Percentiles rank a stretch among this genome's conserved stretches.
Conservation (phyloP, 1,284 basidiomycete species). For the Pisolithus thermaeus region DNA sequence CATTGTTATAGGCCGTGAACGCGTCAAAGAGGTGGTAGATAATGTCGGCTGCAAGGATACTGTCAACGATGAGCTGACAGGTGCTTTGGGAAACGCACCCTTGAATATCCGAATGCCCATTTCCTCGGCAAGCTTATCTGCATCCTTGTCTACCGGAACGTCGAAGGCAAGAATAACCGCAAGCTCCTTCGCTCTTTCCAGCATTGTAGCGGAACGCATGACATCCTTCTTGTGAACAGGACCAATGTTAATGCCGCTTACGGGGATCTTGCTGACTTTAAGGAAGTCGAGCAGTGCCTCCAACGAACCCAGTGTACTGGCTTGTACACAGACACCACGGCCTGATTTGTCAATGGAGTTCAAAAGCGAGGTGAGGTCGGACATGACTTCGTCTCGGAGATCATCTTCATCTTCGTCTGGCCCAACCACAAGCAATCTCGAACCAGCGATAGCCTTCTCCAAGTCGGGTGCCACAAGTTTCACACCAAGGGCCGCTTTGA, state of each 20-base stretch:
- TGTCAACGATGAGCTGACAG: slow-evolving; percentile 1
- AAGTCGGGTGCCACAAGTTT: slow-evolving; percentile 96
- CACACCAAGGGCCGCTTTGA: slow-evolving; percentile 96
- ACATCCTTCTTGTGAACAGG: slow-evolving; percentile 97
- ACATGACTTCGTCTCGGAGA: slow-evolving; percentile 93
- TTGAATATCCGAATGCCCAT: slow-evolving; percentile 93
- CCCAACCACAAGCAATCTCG: slow-evolving; percentile 85
- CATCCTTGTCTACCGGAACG: slow-evolving; percentile 90
- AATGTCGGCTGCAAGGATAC: slow-evolving; percentile 70
- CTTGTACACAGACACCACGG: slow-evolving; percentile 95
- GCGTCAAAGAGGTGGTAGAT: slow-evolving; percentile 99
- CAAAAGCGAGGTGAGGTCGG: slow-evolving; percentile 86
- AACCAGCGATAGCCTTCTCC: slow-evolving; percentile 99
- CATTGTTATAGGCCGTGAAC: slow-evolving; percentile 94
- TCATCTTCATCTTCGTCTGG: slow-evolving; percentile 97
- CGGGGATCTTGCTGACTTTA: slow-evolving; percentile 93
- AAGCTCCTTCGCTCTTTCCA: slow-evolving; percentile 94
- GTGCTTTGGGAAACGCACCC: slow-evolving; percentile 40
- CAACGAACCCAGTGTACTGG: slow-evolving; percentile 94
- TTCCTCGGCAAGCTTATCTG: slow-evolving; percentile 87
- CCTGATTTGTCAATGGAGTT: slow-evolving; percentile 94
- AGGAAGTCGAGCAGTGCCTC: slow-evolving; percentile 98
- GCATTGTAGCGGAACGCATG: slow-evolving; percentile 90
- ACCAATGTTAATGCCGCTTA: slow-evolving; percentile 96
- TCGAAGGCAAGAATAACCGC: slow-evolving; percentile 98